Conservation (phyloP, 148 eudicot genomes). For the Cornus florida region DNA sequence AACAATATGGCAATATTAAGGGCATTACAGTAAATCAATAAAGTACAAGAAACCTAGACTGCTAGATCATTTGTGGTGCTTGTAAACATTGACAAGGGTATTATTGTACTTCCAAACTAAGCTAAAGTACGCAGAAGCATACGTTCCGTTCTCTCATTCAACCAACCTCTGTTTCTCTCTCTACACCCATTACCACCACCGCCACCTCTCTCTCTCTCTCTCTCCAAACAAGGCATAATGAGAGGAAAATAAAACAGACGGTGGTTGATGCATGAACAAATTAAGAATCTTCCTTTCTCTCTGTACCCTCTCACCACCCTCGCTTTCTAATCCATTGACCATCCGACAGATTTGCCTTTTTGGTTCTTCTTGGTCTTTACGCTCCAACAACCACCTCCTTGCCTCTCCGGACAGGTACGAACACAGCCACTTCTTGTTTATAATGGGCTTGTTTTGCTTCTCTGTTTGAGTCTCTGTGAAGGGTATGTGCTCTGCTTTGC, state of each 20-base stretch:
- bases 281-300: conserved; percentile 19
- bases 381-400: conserved; percentile 17
- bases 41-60: neutral
- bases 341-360: conserved; percentile 3
- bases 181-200: conserved; percentile 5
- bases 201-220: conserved; percentile 12
- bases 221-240: conserved; percentile 23
- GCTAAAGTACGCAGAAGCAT: conserved; percentile 11
- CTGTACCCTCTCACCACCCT: conserved; percentile 28
- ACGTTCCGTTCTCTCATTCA: conserved; percentile 18
- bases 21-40: neutral
- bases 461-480: neutral
- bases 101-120: conserved; percentile 8
- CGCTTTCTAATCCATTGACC: conserved; percentile 19
- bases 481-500: neutral
- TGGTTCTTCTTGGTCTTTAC: conserved; percentile 26
- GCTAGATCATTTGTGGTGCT: neutral
- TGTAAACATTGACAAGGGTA: conserved; percentile 7
- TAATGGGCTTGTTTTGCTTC: neutral
- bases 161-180: conserved; percentile 11
- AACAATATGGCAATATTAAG: neutral
- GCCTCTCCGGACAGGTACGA: conserved; percentile 16
- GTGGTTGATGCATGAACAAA: conserved; percentile 65
- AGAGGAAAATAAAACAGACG: conserved; percentile 34
- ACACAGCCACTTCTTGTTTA: neutral